These are phyloP conservation scores for Picea mariana DNA, from an alignment of 83 land plant species.

Conservation along the genomic window DNA sequence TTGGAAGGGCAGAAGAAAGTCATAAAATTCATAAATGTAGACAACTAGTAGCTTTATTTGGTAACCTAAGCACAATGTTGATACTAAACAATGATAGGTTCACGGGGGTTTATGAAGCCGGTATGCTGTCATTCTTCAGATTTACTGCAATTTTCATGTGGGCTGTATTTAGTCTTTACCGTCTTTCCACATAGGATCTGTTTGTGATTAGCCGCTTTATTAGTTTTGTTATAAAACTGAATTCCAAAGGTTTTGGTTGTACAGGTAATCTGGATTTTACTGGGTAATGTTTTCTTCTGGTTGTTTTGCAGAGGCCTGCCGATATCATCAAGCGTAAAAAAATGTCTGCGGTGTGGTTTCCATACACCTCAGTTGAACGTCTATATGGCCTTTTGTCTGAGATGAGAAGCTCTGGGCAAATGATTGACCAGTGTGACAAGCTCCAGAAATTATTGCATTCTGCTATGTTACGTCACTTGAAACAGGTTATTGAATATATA, in stretches of 20 bases:
- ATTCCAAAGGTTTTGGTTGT: not conserved
- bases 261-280: not conserved
- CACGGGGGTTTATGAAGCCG: too few relatives aligned
- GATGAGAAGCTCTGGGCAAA: constrained; percentile 40
- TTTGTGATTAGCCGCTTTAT: not conserved
- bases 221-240: not conserved
- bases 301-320: constrained; percentile 51
- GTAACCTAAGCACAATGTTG: too few relatives aligned
- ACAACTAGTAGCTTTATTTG: not conserved
- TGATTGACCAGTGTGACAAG: constrained; percentile 57
- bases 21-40: not conserved
- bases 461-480: constrained; percentile 45
- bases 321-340: constrained; percentile 54
- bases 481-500: constrained; percentile 32
- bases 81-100: too few relatives aligned
- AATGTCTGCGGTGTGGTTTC: constrained; percentile 66
- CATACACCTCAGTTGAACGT: constrained; percentile 56
- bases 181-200: not conserved
- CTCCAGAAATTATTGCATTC: constrained; percentile 46
- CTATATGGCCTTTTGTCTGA: constrained; percentile 56
- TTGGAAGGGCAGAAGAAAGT: not conserved
- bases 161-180: not conserved
- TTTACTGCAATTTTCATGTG: not conserved
- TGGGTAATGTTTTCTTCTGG: not conserved
- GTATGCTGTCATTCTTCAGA: too few relatives aligned